phyloP scores from a whole-genome alignment of 331 rosid species.

The Malus hybrid region DNA sequence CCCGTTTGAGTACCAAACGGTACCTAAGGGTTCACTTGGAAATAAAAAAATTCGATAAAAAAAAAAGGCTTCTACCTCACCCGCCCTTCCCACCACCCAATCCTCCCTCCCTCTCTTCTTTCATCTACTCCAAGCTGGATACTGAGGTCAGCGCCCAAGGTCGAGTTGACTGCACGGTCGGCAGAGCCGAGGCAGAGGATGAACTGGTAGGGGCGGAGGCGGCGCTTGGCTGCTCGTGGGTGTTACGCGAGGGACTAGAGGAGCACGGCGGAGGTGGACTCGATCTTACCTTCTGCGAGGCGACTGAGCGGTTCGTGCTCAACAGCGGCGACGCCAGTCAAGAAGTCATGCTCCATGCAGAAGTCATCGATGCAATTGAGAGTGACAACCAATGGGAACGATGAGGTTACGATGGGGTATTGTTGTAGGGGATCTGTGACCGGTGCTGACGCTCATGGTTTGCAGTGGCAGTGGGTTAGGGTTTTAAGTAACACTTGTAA shows the following conservation, averaged over 20 bases:
- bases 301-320: conserved; percentile 87
- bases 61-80: no score
- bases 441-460: conserved; percentile 11
- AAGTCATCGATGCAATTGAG: conserved; percentile 95
- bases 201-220: conserved; percentile 82
- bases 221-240: conserved; percentile 97
- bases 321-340: conserved; percentile 66
- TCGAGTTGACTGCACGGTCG: conserved; percentile 76
- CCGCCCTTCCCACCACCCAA: no score
- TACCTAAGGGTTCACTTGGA: no score
- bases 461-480: conserved; percentile 5
- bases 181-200: conserved; percentile 90
- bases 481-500: conserved; percentile 8
- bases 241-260: conserved; percentile 88
- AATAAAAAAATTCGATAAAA: no score
- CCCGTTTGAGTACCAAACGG: no score
- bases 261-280: conserved; percentile 71
- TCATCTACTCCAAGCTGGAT: conserved; percentile 37
- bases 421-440: conserved; percentile 44
- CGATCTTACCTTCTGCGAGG: conserved; percentile 74
- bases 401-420: conserved; percentile 56
- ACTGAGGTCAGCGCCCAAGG: conserved; percentile 83
- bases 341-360: conserved; percentile 63
- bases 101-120: no score
- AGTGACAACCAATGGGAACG: conserved; percentile 69